phyloP scores from a whole-genome alignment of 768 basidiomycete species.

The Chalciporus pseudorubinellus region DNA sequence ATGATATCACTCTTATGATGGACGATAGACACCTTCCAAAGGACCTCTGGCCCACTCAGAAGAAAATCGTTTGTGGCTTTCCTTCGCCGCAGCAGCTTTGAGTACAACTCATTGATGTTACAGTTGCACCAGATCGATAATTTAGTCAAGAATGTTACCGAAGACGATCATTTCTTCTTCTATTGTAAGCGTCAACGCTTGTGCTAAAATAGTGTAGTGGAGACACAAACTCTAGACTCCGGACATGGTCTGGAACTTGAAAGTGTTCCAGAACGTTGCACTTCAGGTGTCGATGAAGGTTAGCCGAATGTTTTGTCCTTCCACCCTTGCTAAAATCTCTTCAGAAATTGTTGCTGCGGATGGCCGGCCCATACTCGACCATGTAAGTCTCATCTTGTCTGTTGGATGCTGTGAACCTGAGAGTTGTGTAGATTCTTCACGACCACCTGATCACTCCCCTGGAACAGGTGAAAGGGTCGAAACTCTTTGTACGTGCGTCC shows the following conservation, averaged over 20 bases:
- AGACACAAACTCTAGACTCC: constrained; percentile 3
- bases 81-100: not conserved
- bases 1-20: constrained; percentile 41
- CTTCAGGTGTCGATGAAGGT: no score
- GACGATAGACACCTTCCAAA: constrained; percentile 32
- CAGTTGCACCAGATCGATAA: constrained; percentile 43
- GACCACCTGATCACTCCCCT: constrained; percentile 1
- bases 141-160: constrained; percentile 39
- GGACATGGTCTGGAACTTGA: constrained; percentile 11
- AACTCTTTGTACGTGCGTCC: constrained; percentile 4
- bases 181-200: constrained; percentile 40
- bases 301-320: no score
- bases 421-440: constrained; percentile 2
- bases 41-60: constrained; percentile 36
- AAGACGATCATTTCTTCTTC: constrained; percentile 49
- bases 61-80: constrained; percentile 39
- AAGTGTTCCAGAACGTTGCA: no score
- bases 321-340: no score
- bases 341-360: not conserved
- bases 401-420: not conserved
- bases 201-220: no score
- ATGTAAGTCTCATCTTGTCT: not conserved
- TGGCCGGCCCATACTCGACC: constrained; percentile 3
- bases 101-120: not conserved
- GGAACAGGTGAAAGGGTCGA: not conserved